phyloP scores from a whole-genome alignment of 2,329 filamentous ascomycete species.

The Colletotrichum neosansevieriae region DNA sequence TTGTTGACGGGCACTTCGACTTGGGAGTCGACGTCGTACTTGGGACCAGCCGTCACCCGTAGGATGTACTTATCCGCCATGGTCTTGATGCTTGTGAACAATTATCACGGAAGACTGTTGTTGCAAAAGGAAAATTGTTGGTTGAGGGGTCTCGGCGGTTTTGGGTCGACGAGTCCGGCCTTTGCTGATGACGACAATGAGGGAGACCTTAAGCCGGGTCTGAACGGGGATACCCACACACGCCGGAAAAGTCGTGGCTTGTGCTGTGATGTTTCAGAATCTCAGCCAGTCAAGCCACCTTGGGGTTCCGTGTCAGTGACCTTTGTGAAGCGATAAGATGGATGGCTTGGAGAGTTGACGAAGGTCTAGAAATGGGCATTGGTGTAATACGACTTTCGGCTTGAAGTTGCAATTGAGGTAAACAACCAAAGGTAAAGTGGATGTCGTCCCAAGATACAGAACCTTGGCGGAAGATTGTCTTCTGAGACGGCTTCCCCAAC shows the following conservation, averaged over 20 bases:
- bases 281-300: neutral
- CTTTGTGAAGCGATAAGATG: neutral
- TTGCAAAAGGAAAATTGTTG: neutral
- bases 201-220: neutral
- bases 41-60: constrained; percentile 82
- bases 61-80: constrained; percentile 80
- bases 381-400: neutral
- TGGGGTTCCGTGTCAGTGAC: neutral
- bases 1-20: constrained; percentile 81
- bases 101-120: no score
- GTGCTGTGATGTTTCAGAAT: constrained; percentile 11
- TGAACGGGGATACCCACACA: neutral
- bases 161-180: no score
- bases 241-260: neutral
- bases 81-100: neutral
- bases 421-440: neutral
- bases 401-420: neutral
- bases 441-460: constrained; percentile 12
- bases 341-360: neutral
- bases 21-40: constrained; percentile 81
- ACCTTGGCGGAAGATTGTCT: neutral
- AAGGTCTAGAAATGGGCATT: neutral
- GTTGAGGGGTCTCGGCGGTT: neutral
- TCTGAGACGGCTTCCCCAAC: neutral
- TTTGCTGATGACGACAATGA: neutral